These are phyloP conservation scores for Suillus bovinus DNA, from an alignment of 768 basidiomycete species.

Conservation along the genomic window DNA sequence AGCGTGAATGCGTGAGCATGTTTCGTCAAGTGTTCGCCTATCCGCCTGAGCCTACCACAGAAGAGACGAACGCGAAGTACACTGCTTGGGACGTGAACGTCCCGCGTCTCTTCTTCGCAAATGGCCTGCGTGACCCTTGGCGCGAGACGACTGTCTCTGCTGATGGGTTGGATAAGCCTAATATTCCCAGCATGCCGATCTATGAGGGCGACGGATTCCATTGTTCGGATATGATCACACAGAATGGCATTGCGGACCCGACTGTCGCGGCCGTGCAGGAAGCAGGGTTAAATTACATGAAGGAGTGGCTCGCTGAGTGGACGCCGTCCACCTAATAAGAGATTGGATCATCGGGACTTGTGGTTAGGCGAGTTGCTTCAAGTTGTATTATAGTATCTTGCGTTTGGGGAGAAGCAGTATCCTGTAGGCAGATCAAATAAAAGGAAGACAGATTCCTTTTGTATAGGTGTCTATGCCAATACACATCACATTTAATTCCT, in stretches of 20 bases:
- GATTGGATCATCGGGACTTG: neutral
- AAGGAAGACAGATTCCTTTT: too few species aligned
- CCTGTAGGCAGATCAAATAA: too few species aligned
- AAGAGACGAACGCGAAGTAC: slow-evolving; percentile 49
- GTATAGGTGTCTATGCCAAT: neutral
- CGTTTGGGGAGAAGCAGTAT: too few species aligned
- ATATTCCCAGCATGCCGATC: slow-evolving; percentile 57
- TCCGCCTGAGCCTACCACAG: slow-evolving; percentile 44
- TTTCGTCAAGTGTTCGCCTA: slow-evolving; percentile 60
- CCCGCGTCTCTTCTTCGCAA: too few species aligned
- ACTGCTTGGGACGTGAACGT: too few species aligned
- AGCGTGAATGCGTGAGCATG: slow-evolving; percentile 70
- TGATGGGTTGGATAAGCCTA: slow-evolving; percentile 42
- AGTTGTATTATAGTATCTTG: neutral
- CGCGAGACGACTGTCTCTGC: slow-evolving; percentile 68
- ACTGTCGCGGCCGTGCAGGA: too few species aligned
- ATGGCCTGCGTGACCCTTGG: too few species aligned
- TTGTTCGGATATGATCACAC: slow-evolving; percentile 56
- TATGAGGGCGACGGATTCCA: slow-evolving; percentile 65
- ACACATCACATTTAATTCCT: neutral
- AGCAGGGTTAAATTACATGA: too few species aligned
- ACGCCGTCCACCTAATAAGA: neutral
- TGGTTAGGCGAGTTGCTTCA: neutral
- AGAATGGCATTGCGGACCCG: slow-evolving; percentile 45
- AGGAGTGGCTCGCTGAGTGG: too few species aligned